Percentiles rank a stretch among this genome's conserved stretches.
These are phyloP conservation scores for Gypsophila paniculata DNA, from an alignment of 179 eudicot species.

Conservation along the genomic window DNA sequence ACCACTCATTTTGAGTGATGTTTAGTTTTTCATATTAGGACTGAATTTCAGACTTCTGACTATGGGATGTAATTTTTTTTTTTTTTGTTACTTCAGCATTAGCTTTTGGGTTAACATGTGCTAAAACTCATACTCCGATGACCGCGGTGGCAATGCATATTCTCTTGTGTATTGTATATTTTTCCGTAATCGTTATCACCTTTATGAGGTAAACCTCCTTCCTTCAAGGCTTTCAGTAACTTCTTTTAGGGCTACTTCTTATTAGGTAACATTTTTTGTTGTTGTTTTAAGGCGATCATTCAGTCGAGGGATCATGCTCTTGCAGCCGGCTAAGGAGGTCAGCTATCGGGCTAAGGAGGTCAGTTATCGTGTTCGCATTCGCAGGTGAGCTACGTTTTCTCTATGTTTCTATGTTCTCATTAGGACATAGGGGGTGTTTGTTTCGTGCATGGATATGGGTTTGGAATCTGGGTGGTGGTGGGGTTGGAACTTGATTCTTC, in stretches of 20 bases:
- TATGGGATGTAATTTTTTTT: not conserved
- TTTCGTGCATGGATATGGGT: slow-evolving; percentile 5
- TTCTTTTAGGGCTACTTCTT: slow-evolving; percentile 6
- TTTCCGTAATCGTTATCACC: not conserved
- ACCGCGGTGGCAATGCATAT: not conserved
- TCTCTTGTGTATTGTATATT: not conserved
- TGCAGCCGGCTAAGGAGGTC: slow-evolving; percentile 6
- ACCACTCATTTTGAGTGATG: not conserved
- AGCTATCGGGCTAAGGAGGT: not conserved
- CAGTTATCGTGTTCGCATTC: not conserved
- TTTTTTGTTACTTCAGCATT: not conserved
- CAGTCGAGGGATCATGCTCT: not conserved
- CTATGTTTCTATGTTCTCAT: not conserved
- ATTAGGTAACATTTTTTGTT: not conserved
- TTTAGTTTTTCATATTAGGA: not conserved
- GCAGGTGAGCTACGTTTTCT: slow-evolving; percentile 3
- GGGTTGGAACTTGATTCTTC: not conserved
- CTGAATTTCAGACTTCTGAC: slow-evolving; percentile 9
- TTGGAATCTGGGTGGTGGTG: not conserved
- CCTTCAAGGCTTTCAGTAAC: slow-evolving; percentile 2
- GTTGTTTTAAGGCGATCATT: not conserved
- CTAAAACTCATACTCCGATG: not conserved
- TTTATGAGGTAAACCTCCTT: slow-evolving; percentile 6
- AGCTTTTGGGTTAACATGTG: not conserved
- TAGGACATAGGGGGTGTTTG: not conserved